phyloP scores from a whole-genome alignment of 306 rosid genomes.

The Hippophae rhamnoides region DNA sequence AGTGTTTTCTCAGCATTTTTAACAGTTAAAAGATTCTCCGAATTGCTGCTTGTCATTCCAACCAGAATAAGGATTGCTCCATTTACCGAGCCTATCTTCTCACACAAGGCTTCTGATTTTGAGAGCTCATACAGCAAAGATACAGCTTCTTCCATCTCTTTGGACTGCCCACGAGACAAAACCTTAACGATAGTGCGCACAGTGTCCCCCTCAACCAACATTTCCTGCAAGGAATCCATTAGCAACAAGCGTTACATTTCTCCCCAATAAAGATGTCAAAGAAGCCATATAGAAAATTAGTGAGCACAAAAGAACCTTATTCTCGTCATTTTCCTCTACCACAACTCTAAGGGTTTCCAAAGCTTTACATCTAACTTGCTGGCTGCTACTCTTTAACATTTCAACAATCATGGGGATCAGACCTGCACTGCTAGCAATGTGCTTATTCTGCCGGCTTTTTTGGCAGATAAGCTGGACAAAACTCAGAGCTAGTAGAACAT shows the following conservation, averaged over 20 bases:
- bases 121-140: conserved; percentile 91
- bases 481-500: conserved; percentile 57
- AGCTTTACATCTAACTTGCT: conserved; percentile 70
- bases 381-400: conserved; percentile 71
- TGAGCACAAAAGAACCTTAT: conserved; percentile 57
- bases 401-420: conserved; percentile 80
- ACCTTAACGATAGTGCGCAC: conserved; percentile 82
- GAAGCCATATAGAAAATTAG: conserved; percentile 18
- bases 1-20: conserved; percentile 71
- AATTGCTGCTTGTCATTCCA: conserved; percentile 92
- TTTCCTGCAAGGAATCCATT: conserved; percentile 46
- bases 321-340: conserved; percentile 71
- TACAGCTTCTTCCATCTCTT: conserved; percentile 91
- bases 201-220: conserved; percentile 84
- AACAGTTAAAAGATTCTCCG: conserved; percentile 66
- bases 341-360: conserved; percentile 76
- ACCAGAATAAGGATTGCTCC: conserved; percentile 94
- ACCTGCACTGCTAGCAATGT: conserved; percentile 58
- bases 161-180: conserved; percentile 65
- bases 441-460: conserved; percentile 57
- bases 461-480: conserved; percentile 62
- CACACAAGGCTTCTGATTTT: conserved; percentile 68
- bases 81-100: conserved; percentile 82
- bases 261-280: conserved; percentile 7
- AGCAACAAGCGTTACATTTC: conserved; percentile 21